Conservation (phyloP, 1,284 basidiomycete genomes). For the Irpex sp. region DNA sequence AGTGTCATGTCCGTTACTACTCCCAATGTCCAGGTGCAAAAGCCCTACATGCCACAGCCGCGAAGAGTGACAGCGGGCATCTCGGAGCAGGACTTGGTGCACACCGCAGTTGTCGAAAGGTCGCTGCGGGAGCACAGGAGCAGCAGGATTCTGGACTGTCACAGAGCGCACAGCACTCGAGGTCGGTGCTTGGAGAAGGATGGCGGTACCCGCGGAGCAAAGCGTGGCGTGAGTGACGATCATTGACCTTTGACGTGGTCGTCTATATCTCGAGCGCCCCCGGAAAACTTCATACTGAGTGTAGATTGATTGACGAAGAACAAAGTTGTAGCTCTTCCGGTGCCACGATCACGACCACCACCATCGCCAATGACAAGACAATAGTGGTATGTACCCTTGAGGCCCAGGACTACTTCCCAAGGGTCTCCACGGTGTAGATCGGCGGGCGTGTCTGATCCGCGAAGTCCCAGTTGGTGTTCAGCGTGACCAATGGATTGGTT, state of each 20-base stretch:
- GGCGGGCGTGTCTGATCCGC: constrained; percentile 16
- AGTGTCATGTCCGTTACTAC: no score
- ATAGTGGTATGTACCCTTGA: not conserved
- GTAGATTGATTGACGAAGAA: not conserved
- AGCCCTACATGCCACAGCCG: not conserved
- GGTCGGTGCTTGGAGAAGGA: not conserved
- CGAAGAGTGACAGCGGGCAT: not conserved
- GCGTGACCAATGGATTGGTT: constrained; percentile 15
- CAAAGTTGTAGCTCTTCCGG: not conserved
- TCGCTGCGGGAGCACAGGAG: no score
- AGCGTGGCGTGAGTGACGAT: not conserved
- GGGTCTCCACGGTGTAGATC: constrained; percentile 19
- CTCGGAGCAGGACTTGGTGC: not conserved
- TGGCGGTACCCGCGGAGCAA: not conserved
- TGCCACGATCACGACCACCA: not conserved
- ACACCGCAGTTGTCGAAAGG: no score
- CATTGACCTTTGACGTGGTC: not conserved
- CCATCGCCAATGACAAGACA: not conserved
- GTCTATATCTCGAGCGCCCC: not conserved
- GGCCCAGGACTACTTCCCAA: not conserved
- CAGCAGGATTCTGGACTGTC: not conserved
- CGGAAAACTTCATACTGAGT: no score
- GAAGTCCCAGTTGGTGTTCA: constrained; percentile 24
- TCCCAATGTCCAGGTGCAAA: not conserved
- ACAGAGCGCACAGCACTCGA: not conserved